Conservation (phyloP, 495 filamentous ascomycete species). For the Trichoderma virens region DNA sequence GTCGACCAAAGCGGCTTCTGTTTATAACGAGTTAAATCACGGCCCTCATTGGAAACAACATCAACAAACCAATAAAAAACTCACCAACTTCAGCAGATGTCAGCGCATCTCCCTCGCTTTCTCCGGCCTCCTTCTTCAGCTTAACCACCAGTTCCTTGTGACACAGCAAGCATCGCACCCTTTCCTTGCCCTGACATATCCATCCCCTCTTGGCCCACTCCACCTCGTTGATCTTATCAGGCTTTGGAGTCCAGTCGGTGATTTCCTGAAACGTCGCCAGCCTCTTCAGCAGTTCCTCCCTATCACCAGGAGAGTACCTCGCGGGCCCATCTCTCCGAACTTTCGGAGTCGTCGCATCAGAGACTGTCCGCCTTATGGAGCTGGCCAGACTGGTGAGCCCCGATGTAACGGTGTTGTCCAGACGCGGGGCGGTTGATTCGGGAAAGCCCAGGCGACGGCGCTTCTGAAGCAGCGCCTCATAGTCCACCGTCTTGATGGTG, state of each 20-base stretch:
- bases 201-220: conserved; percentile 94
- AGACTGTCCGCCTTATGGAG: neutral
- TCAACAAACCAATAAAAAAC: conserved; percentile 1
- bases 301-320: conserved; percentile 72
- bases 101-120: conserved; percentile 49
- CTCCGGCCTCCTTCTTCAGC: conserved; percentile 57
- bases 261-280: conserved; percentile 84
- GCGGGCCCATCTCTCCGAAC: conserved; percentile 13
- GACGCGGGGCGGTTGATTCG: neutral
- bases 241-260: conserved; percentile 80
- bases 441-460: conserved; percentile 10
- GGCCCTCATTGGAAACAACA: neutral
- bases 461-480: conserved; percentile 9
- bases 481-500: conserved; percentile 16
- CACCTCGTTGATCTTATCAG: conserved; percentile 75
- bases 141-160: conserved; percentile 73
- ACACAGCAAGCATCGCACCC: conserved; percentile 78
- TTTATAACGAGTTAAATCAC: conserved; percentile 8
- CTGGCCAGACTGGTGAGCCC: neutral
- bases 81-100: conserved; percentile 36
- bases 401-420: neutral
- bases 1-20: conserved; percentile 62
- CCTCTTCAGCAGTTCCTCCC: conserved; percentile 70
- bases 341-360: conserved; percentile 1
- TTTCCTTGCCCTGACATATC: conserved; percentile 74